Conservation (phyloP, 345 rosid genomes). For the Aquilaria malaccensis region DNA sequence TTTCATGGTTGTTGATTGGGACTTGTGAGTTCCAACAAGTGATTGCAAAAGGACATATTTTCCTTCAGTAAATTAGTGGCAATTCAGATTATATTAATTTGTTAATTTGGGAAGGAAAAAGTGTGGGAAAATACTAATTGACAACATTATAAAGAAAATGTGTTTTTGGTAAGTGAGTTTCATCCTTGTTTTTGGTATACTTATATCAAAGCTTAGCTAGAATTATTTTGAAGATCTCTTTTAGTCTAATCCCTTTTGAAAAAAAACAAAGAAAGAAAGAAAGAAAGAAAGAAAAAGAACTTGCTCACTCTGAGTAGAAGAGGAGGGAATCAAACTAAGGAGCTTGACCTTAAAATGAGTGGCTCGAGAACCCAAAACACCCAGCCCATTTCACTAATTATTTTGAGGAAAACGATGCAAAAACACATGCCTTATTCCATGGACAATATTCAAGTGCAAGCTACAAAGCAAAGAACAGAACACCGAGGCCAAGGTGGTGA, state of each 20-base stretch:
- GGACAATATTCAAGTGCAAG: conserved; percentile 19
- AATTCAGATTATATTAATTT: too few species aligned
- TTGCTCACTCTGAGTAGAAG: conserved; percentile 10
- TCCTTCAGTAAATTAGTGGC: too few species aligned
- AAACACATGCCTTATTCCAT: conserved; percentile 48
- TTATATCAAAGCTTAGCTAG: conserved; percentile 1
- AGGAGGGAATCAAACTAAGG: conserved; percentile 21
- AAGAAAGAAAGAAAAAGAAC: neutral
- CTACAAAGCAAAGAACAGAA: conserved; percentile 35
- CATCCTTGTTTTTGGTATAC: too few species aligned
- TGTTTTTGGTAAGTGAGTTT: neutral
- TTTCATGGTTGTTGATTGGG: conserved; percentile 23
- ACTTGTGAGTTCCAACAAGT: too few species aligned
- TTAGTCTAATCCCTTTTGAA: neutral
- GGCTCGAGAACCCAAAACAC: conserved; percentile 43
- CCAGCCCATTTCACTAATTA: conserved; percentile 32
- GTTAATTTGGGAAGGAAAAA: too few species aligned
- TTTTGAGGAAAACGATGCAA: conserved; percentile 76
- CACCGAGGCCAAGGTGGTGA: conserved; percentile 56
- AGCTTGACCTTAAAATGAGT: conserved; percentile 19
- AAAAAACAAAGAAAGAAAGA: neutral
- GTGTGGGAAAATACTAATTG: too few species aligned
- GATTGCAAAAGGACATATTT: too few species aligned
- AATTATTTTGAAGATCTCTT: neutral
- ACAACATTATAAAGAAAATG: neutral